Conservation (phyloP, 1,284 basidiomycete species). For the Fistulinella cinereoalba region DNA sequence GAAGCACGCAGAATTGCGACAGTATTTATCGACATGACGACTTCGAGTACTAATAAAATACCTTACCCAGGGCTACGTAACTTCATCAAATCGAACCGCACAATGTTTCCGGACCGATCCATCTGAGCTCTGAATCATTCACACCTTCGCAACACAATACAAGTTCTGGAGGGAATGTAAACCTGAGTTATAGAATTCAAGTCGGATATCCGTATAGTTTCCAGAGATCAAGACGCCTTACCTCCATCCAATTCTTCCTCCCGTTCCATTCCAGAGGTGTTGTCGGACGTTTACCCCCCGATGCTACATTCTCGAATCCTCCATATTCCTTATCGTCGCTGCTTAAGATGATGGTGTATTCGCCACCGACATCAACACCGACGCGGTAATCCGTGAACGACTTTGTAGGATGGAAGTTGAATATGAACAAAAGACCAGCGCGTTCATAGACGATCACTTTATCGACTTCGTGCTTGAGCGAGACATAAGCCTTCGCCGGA, state of each 20-base stretch:
- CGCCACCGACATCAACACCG: constrained; percentile 84
- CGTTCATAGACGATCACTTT: constrained; percentile 94
- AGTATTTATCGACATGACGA: no score
- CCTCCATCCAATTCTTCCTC: constrained; percentile 86
- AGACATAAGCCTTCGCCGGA: constrained; percentile 72
- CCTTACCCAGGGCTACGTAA: no score
- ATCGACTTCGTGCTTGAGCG: constrained; percentile 89
- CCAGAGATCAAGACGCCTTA: constrained; percentile 32
- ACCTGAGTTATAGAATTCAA: constrained; percentile 50
- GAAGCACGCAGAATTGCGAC: no score
- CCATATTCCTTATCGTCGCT: constrained; percentile 88
- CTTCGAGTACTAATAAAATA: no score
- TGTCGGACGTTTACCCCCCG: constrained; percentile 72
- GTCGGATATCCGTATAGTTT: constrained; percentile 7
- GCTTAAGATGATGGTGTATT: constrained; percentile 79
- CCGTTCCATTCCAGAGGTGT: constrained; percentile 90
- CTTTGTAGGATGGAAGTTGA: constrained; percentile 91
- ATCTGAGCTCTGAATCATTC: constrained; percentile 2
- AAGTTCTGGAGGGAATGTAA: constrained; percentile 75
- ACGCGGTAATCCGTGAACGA: constrained; percentile 94
- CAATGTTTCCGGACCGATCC: no score
- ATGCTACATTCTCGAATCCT: constrained; percentile 80
- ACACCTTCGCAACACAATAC: constrained; percentile 64
- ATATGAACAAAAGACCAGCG: constrained; percentile 89
- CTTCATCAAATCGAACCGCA: no score